Percentiles rank a stretch among this genome's conserved stretches.
Evolutionary conservation across 169 alveolate species (phyloP).

Genomic region (Plasmodium reichenowi): DNA sequence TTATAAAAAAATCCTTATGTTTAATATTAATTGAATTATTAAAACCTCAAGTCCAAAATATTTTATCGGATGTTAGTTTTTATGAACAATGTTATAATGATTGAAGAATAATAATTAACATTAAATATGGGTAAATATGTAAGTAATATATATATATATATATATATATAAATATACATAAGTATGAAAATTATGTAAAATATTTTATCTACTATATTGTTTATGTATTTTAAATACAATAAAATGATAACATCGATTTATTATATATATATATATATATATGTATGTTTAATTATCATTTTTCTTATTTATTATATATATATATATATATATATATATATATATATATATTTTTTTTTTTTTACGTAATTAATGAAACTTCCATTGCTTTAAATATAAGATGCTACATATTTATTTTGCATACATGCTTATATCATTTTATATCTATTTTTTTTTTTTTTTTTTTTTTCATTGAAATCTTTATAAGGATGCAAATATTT

Average conservation of each 20-base stretch:
- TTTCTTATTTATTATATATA: background rate
- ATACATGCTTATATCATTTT: too few species aligned
- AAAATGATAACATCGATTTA: background rate
- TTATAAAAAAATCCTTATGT: conserved; percentile 62
- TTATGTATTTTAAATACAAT: background rate
- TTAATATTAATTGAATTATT: conserved; percentile 57
- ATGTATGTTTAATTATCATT: too few species aligned
- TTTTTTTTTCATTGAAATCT: too few species aligned
- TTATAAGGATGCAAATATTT: too few species aligned
- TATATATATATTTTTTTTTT: background rate
- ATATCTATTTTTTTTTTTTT: too few species aligned
- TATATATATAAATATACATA: background rate
- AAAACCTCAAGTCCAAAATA: conserved; percentile 67
- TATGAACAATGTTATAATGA: conserved; percentile 70
- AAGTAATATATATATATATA: background rate
- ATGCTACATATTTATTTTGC: too few species aligned
- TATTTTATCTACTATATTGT: background rate
- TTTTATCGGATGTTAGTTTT: conserved; percentile 68
- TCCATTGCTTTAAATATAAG: too few species aligned
- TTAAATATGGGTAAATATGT: too few species aligned
- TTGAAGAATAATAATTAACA: conserved; percentile 1
- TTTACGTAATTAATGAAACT: too few species aligned
- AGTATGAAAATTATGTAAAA: background rate
- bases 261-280: background rate
- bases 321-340: background rate